Evolutionary conservation across 1,139 yeast species (phyloP), one percentile per base, ranked within the genome.

Genomic region (Kodamaea ohmeri): DNA sequence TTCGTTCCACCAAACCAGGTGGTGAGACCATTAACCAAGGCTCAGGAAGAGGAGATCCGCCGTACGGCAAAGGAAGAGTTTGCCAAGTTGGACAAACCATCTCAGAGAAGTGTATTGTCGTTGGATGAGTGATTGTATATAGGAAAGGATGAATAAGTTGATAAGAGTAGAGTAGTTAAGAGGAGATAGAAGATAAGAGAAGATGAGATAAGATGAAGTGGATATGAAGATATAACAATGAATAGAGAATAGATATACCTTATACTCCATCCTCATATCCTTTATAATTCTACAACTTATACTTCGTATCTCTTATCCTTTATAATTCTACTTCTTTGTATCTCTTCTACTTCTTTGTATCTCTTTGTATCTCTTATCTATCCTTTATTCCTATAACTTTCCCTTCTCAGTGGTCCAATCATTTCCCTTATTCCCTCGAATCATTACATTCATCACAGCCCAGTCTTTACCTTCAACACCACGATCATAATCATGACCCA

Each of bases 1-100:
- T 92, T 92, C 63, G 85, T 87, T 29, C 80, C 90, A n/a, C 95
- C 97, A 9, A 78, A 83, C 56, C 80, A 82, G 56, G 75, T 80
- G 11, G 95, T 90, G 38, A 80, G 76, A 47, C 84, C 85, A 16
- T 70, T 89, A 50, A 77, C 89, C 1, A 60, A 64, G 38, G 77
- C 77, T 34, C 86, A 83, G 58, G 83, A 78, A 54, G 67, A 60
- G 27, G 65, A 63, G 31, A 58, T 67, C 37, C 54, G 56, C 24
- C 53, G 52, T 24, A 63, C 58, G 40, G 73, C 68, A 11, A 60
- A 61, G 44, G 61, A 56, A 37, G 68, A 67, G 48, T 79, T 74
- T 49, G 76, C 68, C 25, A 61, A 62, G 6, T 69, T 73, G 52
- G 56, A 68, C 4, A 63, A 76, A 48, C 89, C 92, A 34, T 80